phyloP scores from a whole-genome alignment of 352 stramenopile species.

The Phytopythium helicoides region DNA sequence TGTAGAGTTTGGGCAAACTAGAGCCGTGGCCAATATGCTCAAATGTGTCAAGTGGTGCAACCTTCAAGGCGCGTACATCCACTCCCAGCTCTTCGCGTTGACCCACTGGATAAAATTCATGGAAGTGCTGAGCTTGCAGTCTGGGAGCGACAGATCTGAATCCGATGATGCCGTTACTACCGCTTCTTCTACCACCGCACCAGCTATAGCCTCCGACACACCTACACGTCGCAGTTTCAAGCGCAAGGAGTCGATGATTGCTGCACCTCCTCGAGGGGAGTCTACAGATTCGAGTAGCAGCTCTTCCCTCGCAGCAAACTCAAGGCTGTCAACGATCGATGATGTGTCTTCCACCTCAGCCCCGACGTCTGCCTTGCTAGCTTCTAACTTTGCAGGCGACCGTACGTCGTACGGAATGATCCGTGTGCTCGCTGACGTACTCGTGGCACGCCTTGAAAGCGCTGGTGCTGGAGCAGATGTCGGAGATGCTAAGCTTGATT shows the following conservation, averaged over 20 bases:
- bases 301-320: no score
- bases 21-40: slow-evolving; percentile 13
- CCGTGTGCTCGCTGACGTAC: slow-evolving; percentile 52
- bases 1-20: slow-evolving; percentile 17
- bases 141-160: slow-evolving; percentile 2
- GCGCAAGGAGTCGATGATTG: slow-evolving; percentile 74
- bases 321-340: background rate
- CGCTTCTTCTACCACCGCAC: no score
- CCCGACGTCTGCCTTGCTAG: slow-evolving; percentile 12
- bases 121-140: slow-evolving; percentile 59
- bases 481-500: slow-evolving; percentile 34
- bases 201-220: no score
- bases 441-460: slow-evolving; percentile 26
- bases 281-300: no score
- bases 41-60: slow-evolving; percentile 53
- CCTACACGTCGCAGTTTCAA: slow-evolving; percentile 18
- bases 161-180: no score
- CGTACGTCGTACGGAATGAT: slow-evolving; percentile 71
- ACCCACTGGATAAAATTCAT: slow-evolving; percentile 70
- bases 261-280: slow-evolving; percentile 32
- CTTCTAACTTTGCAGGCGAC: slow-evolving; percentile 57
- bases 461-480: slow-evolving; percentile 11
- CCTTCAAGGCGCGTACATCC: slow-evolving; percentile 45
- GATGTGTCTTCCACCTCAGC: slow-evolving; percentile 12
- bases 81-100: slow-evolving; percentile 52